A percentile compares a stretch with the other conserved stretches of the same genome.
phyloP scores from a whole-genome alignment of 441 rosid genomes.

The Geranium incanum region DNA sequence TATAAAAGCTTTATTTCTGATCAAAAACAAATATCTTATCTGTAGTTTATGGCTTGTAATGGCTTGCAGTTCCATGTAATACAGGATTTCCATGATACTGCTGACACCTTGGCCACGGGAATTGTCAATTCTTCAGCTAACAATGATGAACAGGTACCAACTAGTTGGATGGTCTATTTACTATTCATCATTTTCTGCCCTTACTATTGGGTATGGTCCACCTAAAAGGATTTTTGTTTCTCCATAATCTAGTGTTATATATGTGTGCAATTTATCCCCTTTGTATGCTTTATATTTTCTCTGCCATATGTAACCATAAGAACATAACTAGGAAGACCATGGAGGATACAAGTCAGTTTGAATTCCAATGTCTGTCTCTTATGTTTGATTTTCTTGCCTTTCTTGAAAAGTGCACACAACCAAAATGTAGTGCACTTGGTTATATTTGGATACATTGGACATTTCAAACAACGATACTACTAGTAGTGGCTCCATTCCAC shows the following conservation, averaged over 20 bases:
- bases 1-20: too few species aligned
- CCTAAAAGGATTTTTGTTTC: neutral
- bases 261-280: neutral
- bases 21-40: neutral
- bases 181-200: conserved; percentile 14
- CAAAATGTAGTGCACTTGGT: too few species aligned
- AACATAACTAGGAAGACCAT: neutral
- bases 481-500: too few species aligned
- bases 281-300: neutral
- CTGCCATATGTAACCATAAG: neutral
- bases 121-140: conserved; percentile 47
- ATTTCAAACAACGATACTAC: too few species aligned
- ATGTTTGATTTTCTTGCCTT: neutral
- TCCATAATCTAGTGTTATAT: neutral
- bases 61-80: conserved; percentile 16
- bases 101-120: conserved; percentile 38
- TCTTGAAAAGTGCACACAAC: neutral
- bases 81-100: conserved; percentile 44
- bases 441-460: neutral
- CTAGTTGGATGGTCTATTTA: neutral
- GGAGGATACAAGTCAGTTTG: neutral
- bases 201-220: neutral
- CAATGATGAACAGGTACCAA: conserved; percentile 56
- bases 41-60: neutral
- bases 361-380: neutral